Conservation (phyloP, 345 rosid species). For the Raphanus raphanistrum region DNA sequence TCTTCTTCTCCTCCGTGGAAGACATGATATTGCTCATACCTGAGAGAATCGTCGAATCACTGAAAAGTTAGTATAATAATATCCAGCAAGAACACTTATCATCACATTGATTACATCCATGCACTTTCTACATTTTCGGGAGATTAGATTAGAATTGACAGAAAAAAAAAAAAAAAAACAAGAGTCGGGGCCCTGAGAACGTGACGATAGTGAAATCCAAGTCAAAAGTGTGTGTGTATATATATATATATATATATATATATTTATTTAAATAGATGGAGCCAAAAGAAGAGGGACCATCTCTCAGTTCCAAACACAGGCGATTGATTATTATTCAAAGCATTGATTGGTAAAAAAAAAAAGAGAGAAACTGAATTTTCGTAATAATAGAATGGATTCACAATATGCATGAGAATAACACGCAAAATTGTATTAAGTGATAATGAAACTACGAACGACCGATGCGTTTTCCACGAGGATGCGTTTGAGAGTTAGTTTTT, state of each 20-base stretch:
- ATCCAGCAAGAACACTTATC: not conserved
- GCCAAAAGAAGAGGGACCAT: not conserved
- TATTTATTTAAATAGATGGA: not conserved
- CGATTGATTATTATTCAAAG: slow-evolving; percentile 4
- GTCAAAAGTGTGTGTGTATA: slow-evolving; percentile 2
- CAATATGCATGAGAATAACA: slow-evolving; percentile 19
- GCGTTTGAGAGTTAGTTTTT: not conserved
- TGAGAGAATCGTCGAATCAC: slow-evolving; percentile 23
- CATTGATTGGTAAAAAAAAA: too few relatives aligned
- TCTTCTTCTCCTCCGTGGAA: slow-evolving; percentile 82
- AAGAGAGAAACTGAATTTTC: not conserved
- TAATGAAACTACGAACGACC: slow-evolving; percentile 8
- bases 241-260: too few relatives aligned
- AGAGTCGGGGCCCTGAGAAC: too few relatives aligned
- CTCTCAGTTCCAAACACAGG: not conserved
- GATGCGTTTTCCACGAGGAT: not conserved
- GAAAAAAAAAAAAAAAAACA: too few relatives aligned
- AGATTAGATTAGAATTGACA: not conserved
- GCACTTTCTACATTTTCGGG: not conserved
- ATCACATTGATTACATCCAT: not conserved
- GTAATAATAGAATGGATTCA: not conserved
- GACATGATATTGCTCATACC: slow-evolving; percentile 93
- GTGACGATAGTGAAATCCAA: slow-evolving; percentile 24
- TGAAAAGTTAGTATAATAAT: not conserved
- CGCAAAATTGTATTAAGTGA: not conserved